Base-by-base conservation (phyloP, 2,329 filamentous ascomycete genomes). In the Coniochaeta ligniaria region DNA sequence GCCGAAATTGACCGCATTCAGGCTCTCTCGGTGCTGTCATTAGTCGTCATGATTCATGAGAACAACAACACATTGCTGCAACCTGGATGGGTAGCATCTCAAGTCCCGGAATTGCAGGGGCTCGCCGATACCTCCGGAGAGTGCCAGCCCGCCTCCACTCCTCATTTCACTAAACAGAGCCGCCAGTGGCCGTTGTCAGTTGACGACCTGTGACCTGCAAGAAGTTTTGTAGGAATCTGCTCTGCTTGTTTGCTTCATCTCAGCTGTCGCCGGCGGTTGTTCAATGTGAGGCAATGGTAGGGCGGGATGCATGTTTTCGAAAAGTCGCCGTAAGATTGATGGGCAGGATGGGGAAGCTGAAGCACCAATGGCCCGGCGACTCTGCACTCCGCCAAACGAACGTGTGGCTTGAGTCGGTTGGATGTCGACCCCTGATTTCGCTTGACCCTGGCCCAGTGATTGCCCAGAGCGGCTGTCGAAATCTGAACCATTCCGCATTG, bases 211-310 rank as follows among this genome's bases (percentile, higher is more conserved):
- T 28, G 38, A 20, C 3, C 38, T 41, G n/a, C 22, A 52, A 28
- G 35, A 36, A 36, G 35, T 11, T n/a, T n/a, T n/a, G n/a, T 36
- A 36, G 35, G 35, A 5, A 12, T 36, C 35, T 36, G 35, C 20
- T 56, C 52, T 56, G 52, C 52, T 33, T n/a, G n/a, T 56, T 56
- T 28, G 26, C 54, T 38, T 57, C 54, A 57, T 57, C 35, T 57
- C 28, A 57, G 35, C 28, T 16, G 9, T 57, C 17, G 54, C 28
- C 31, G 54, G 54, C 54, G 31, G 31, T 24, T 38, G 9, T 38
- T 57, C 33, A 57, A 57, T 24, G 28, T 57, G 54, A 57, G 35
- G 54, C 28, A 57, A 35, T 57, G 54, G 54, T 57, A 57, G 54
- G 54, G 35, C 54, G n/a, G n/a, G 31, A 33, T 35, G 52, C 6